A percentile compares a stretch with the other conserved stretches of the same genome.
Evolutionary conservation across 106 monocot species (phyloP).

Genomic region (Allium cepa): DNA sequence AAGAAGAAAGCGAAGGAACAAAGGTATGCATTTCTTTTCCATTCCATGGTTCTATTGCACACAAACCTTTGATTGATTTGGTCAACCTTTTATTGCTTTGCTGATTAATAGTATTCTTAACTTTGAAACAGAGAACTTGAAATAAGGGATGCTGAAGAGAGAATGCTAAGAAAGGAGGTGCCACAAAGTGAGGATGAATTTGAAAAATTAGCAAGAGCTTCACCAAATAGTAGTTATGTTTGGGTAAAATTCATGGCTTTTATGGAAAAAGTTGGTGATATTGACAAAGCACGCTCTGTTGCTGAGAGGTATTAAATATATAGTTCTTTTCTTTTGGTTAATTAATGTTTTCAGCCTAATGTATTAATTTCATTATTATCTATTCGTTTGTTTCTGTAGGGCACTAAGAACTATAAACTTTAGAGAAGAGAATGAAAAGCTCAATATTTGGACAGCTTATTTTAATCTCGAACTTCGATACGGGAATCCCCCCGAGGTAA

Average conservation of each 20-base stretch:
- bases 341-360: neutral
- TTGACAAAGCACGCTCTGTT: conserved; percentile 73
- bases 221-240: conserved; percentile 83
- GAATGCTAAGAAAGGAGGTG: conserved; percentile 39
- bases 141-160: conserved; percentile 70
- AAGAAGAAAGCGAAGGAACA: conserved; percentile 77
- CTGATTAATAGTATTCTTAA: neutral
- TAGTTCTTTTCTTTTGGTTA: neutral
- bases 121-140: conserved; percentile 57
- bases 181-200: conserved; percentile 83
- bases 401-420: conserved; percentile 81
- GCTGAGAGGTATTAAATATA: conserved; percentile 64
- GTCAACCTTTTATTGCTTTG: neutral
- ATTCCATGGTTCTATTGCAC: conserved; percentile 2
- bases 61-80: too few species aligned
- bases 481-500: conserved; percentile 80
- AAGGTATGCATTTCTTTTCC: conserved; percentile 31
- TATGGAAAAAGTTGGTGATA: conserved; percentile 55
- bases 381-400: conserved; percentile 20
- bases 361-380: neutral
- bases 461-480: conserved; percentile 92
- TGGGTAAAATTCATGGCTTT: conserved; percentile 96
- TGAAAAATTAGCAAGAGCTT: conserved; percentile 79
- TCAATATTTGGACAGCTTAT: conserved; percentile 95
- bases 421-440: conserved; percentile 84